Evolutionary conservation across 768 basidiomycete species (phyloP).

Genomic region (Tulasnella sp.): DNA sequence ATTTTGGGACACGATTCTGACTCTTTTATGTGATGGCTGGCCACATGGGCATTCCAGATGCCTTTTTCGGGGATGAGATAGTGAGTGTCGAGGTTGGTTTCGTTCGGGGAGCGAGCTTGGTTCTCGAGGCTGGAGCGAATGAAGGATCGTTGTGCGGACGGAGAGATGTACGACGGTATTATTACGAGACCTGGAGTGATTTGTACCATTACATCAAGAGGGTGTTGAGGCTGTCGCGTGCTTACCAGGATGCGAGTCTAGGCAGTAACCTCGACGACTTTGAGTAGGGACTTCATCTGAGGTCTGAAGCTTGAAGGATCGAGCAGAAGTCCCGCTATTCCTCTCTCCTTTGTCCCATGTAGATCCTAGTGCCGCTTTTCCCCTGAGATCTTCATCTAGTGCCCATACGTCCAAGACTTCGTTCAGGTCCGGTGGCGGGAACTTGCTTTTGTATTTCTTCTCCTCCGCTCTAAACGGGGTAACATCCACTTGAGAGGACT

Average conservation of each 20-base stretch:
- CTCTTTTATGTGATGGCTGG: background rate
- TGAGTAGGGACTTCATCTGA: slow-evolving; percentile 11
- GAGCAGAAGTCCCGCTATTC: background rate
- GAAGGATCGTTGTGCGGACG: slow-evolving; percentile 51
- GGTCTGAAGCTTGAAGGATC: background rate
- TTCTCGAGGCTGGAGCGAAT: slow-evolving; percentile 60
- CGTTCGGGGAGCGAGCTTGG: slow-evolving; percentile 70
- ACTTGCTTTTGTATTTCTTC: slow-evolving; percentile 68
- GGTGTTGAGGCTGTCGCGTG: background rate
- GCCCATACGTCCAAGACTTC: slow-evolving; percentile 54
- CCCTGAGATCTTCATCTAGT: slow-evolving; percentile 32
- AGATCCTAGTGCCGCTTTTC: slow-evolving; percentile 30
- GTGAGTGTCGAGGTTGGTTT: slow-evolving; percentile 83
- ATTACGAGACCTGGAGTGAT: slow-evolving; percentile 61
- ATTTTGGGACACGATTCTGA: background rate
- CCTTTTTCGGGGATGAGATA: slow-evolving; percentile 64
- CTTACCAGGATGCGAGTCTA: background rate
- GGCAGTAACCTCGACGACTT: background rate
- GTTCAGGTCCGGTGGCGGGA: slow-evolving; percentile 64
- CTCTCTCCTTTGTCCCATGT: slow-evolving; percentile 28
- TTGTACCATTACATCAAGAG: background rate
- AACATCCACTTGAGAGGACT: background rate
- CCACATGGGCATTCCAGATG: slow-evolving; percentile 52
- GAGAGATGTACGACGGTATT: slow-evolving; percentile 60
- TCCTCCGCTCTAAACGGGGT: slow-evolving; percentile 57